Base-by-base conservation (phyloP, 345 rosid species). In the Eucalyptus marginata region DNA sequence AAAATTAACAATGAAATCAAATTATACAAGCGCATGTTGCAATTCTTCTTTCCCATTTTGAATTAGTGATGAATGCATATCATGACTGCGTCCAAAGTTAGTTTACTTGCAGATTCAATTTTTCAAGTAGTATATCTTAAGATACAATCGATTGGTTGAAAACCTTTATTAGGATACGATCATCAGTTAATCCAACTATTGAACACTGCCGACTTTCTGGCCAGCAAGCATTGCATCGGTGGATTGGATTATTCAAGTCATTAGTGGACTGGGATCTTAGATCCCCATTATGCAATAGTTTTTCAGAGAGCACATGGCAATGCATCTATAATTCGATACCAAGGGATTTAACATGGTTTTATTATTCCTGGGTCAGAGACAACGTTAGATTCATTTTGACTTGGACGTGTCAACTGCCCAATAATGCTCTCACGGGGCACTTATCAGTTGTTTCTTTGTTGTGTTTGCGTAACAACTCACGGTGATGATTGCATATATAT, bases 401-500 rank as follows among this genome's bases (percentile, higher is more conserved):
- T 56, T 71, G 87, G 91, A 91, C 90, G 49, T 89, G 86, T 88
- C 90, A 94, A 90, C 94, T 66, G 76, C 89, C 88, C 86, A 86
- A 47, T 86, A 87, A 56, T 86, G 40, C 15, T 86, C 76, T 87
- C 79, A 90, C 59, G 43, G 52, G 88, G 80, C 44, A 4, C 86
- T 20, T 86, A 50, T 64, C 79, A 71, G 81, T 86, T 87, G 56
- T 5, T 49, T 59, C 49, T 66, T 18, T 40, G 49, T 56, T 87
- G 20, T 17, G 47, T 10, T 58, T 59, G 76, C 71, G 0, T 87
- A 7, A 33, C 71, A 29, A 46, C 1, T 87, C 25, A 7, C 27
- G 16, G 43, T 15, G 13, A 87, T 44, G 36, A 47, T 16, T n/a
- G 15, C n/a, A 25, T 52, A 13, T 15, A 15, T 8, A 8, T 17